phyloP scores from a whole-genome alignment of 1,284 basidiomycete genomes.

The Omphalotus olearius region DNA sequence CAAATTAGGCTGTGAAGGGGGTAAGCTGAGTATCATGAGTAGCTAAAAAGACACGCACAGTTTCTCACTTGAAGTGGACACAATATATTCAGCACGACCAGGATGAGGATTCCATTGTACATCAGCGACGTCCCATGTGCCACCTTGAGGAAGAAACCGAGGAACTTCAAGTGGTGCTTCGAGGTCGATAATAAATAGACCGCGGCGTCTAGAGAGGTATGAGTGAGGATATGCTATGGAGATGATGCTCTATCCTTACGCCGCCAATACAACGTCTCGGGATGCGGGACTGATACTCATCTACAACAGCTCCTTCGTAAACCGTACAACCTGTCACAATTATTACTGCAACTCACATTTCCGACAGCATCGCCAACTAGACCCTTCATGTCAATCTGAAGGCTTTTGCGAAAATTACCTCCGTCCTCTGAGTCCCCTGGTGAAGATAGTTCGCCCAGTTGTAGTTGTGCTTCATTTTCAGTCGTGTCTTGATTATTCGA shows the following conservation, averaged over 20 bases:
- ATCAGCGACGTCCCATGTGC: conserved; percentile 95
- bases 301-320: conserved; percentile 29
- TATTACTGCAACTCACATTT: conserved; percentile 61
- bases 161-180: conserved; percentile 85
- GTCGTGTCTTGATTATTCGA: too few relatives aligned
- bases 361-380: conserved; percentile 79
- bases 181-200: conserved; percentile 95
- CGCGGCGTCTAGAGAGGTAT: conserved; percentile 61
- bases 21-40: conserved; percentile 1
- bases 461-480: too few relatives aligned
- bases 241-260: conserved; percentile 40
- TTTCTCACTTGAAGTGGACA: conserved; percentile 94
- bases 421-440: conserved; percentile 39
- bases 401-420: conserved; percentile 48
- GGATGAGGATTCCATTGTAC: conserved; percentile 97
- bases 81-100: conserved; percentile 81
- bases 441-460: conserved; percentile 20
- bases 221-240: conserved; percentile 6
- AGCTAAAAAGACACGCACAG: conserved; percentile 43
- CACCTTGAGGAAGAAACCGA: conserved; percentile 91
- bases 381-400: conserved; percentile 74
- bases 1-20: conserved; percentile 69
- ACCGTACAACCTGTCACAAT: not conserved
- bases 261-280: conserved; percentile 76
- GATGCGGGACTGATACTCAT: conserved; percentile 81